A percentile compares a stretch with the other conserved stretches of the same genome.
Conservation (phyloP, 192 early-diverging fungal species). For the Cetraspora pellucida region DNA sequence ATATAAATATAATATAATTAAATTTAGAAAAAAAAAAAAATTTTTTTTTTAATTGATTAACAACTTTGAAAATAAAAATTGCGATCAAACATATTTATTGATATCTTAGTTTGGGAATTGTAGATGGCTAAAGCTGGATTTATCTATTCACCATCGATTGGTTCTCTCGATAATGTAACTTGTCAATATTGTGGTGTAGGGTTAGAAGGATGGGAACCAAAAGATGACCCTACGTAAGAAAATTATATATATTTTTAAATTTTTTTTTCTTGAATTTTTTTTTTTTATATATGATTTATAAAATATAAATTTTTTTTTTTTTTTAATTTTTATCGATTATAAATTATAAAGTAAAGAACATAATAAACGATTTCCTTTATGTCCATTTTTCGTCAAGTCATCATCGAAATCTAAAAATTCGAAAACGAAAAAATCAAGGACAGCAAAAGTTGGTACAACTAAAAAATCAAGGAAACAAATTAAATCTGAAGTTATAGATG, state of each 20-base stretch:
- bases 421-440: constrained; percentile 32
- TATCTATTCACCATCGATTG: constrained; percentile 36
- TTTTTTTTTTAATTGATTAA: too few species aligned
- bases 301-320: not conserved
- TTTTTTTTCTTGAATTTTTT: not conserved
- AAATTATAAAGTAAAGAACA: constrained; percentile 36
- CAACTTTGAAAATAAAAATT: too few species aligned
- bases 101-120: not conserved
- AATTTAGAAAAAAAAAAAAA: not conserved
- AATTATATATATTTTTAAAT: not conserved
- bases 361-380: constrained; percentile 34
- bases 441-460: not conserved
- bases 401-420: constrained; percentile 33
- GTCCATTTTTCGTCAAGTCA: constrained; percentile 40
- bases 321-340: too few species aligned
- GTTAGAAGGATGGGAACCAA: constrained; percentile 41
- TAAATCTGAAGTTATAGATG: not conserved
- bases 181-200: constrained; percentile 42
- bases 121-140: constrained; percentile 50
- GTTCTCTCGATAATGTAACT: constrained; percentile 35
- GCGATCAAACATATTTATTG: not conserved
- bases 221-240: constrained; percentile 42
- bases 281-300: not conserved
- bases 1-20: not conserved
- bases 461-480: constrained; percentile 10